Evolutionary conservation across 805 yeast genomes (phyloP), one percentile per base, ranked within the genome.

Genomic region (Suhomyces sp.): DNA sequence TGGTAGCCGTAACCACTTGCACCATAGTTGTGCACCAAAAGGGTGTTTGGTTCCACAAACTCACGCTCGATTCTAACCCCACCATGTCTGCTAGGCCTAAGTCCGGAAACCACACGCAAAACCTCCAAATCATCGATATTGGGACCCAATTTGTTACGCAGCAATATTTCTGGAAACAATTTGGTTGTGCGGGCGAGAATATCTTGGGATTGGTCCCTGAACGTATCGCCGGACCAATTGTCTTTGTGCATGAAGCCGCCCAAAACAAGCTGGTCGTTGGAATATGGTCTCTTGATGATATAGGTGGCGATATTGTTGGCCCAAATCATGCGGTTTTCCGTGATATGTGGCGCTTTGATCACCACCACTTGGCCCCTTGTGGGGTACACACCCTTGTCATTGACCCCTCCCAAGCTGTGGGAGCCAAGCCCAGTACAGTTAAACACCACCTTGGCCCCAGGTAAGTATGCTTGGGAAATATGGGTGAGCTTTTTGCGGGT

Each of bases 381-480:
- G 6, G 96, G 93, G 57, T 83, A 86, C 17, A 85, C 79, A 1
- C 71, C 68, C 7, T 69, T 54, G 61, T 89, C 96, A 19, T 72
- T 68, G 15, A 86, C 89, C 10, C 92, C 94, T 6, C 83, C 83
- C 5, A 89, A 68, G 2, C 66, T 63, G 45, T 72, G 73, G 1
- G 94, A 87, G 9, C 91, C 88, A 19, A 86, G 71, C 6, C 96
- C 96, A 0, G 91, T 77, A 65, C 96, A 87, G 60, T 89, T 89
- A 77, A 87, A 85, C 7, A 87, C 85, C 5, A 67, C 72, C 41
- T 73, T 65, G 1, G 83, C 74, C 2, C 43, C 29, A 2, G 63
- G 55, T 7, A 58, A 43, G 51, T 69, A 79, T 1, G 87, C 90
- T 55, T 86, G 84, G 5, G 79, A 64, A 44, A 87, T 74, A 60